These are phyloP conservation scores for Escovopsis weberi DNA, from an alignment of 2,329 filamentous ascomycete genomes.

Conservation along the genomic window DNA sequence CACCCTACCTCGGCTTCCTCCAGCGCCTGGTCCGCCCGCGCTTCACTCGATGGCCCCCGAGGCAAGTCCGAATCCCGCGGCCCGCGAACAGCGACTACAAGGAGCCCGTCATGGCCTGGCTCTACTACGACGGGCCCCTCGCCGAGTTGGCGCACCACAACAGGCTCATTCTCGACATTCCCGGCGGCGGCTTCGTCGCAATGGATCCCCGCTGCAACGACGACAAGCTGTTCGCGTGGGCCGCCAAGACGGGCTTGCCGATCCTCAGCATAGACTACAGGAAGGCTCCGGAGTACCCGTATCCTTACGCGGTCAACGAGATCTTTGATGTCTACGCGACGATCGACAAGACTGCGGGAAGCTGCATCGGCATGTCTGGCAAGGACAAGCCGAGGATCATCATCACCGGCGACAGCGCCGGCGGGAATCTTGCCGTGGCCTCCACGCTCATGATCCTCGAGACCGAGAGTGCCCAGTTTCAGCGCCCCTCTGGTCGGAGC, in stretches of 20 bases:
- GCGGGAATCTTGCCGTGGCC: constrained; percentile 41
- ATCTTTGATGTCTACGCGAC: constrained; percentile 32
- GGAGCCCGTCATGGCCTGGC: constrained; percentile 71
- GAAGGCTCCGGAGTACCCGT: constrained; percentile 36
- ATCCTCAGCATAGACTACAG: constrained; percentile 80
- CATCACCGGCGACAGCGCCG: constrained; percentile 33
- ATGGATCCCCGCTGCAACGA: constrained; percentile 94
- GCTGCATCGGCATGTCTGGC: constrained; percentile 31
- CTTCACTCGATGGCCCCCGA: constrained; percentile 66
- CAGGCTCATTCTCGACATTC: constrained; percentile 74
- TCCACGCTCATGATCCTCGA: constrained; percentile 84
- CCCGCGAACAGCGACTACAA: constrained; percentile 68
- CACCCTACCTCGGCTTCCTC: constrained; percentile 66
- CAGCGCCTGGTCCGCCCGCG: constrained; percentile 61
- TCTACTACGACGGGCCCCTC: constrained; percentile 86
- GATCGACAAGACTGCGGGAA: constrained; percentile 21
- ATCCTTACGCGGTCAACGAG: constrained; percentile 34
- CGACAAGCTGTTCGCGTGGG: constrained; percentile 88
- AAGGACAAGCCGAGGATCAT: constrained; percentile 25
- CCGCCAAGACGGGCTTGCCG: constrained; percentile 74
- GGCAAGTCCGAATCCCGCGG: constrained; percentile 70
- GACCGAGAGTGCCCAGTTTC: constrained; percentile 35
- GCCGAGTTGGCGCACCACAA: constrained; percentile 62
- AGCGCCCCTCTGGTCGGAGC: constrained; percentile 21
- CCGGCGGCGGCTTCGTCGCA: constrained; percentile 88